These are phyloP conservation scores for Boletus subcaerulescens DNA, from an alignment of 768 basidiomycete genomes.

Conservation along the genomic window DNA sequence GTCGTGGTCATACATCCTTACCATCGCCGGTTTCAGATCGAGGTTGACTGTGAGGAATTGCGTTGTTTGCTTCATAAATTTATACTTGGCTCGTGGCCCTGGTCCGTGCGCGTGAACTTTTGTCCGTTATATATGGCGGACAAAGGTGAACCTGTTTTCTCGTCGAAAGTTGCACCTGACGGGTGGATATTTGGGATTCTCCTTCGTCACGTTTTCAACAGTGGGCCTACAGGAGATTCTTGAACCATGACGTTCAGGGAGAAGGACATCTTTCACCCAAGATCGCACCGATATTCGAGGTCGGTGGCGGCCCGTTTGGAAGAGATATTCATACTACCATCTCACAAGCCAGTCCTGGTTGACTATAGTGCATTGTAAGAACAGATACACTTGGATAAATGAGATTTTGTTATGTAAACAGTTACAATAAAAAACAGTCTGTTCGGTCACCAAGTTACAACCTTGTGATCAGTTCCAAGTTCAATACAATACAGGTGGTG, in stretches of 20 bases:
- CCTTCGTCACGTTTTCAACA: constrained; percentile 18
- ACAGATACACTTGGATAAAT: no score
- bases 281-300: constrained; percentile 53
- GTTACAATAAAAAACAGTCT: no score
- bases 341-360: no score
- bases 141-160: not conserved
- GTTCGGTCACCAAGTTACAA: no score
- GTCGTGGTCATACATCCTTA: constrained; percentile 21
- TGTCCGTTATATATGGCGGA: constrained; percentile 4
- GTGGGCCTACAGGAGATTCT: constrained; percentile 43
- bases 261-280: constrained; percentile 61
- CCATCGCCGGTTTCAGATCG: constrained; percentile 37
- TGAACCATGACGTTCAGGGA: constrained; percentile 59
- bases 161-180: constrained; percentile 72
- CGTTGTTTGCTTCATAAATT: constrained; percentile 25
- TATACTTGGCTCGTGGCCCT: constrained; percentile 18
- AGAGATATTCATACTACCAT: constrained; percentile 36
- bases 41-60: constrained; percentile 40
- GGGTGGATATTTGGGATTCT: constrained; percentile 70
- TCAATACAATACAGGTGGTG: not conserved
- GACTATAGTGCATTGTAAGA: no score
- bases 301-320: constrained; percentile 66
- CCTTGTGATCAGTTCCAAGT: not conserved
- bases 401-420: no score
- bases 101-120: constrained; percentile 55